These are phyloP conservation scores for Jasminum sambac DNA, from an alignment of 257 asterid genomes.

Conservation along the genomic window DNA sequence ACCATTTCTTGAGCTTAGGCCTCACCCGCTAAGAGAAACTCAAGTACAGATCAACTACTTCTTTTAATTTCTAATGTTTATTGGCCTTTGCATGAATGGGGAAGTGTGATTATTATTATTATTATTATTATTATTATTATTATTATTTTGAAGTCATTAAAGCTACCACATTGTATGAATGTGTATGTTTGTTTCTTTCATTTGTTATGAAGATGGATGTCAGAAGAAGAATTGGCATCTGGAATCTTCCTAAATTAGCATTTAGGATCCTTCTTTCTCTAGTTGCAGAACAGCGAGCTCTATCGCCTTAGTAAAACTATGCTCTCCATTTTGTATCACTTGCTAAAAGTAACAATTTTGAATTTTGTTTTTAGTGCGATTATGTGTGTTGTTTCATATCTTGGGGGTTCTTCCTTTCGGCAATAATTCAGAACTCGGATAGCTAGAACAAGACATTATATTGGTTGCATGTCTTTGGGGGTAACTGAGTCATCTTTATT, in stretches of 20 bases:
- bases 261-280: no score
- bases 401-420: not conserved
- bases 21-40: conserved; percentile 76
- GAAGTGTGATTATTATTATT: no score
- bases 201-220: not conserved
- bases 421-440: not conserved
- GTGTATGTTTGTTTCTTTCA: not conserved
- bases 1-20: conserved; percentile 67
- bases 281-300: not conserved
- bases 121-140: no score
- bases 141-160: no score
- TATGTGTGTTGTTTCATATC: not conserved
- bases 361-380: not conserved
- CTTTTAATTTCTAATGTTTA: not conserved
- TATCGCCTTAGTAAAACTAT: not conserved
- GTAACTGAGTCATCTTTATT: not conserved
- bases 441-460: not conserved
- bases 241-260: no score
- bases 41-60: conserved; percentile 42
- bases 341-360: not conserved
- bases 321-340: not conserved
- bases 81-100: not conserved
- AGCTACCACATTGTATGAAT: not conserved
- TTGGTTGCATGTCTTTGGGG: not conserved
- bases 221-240: not conserved